Base-by-base conservation (phyloP, 2,329 filamentous ascomycete genomes). In the Colletotrichum sp. region DNA sequence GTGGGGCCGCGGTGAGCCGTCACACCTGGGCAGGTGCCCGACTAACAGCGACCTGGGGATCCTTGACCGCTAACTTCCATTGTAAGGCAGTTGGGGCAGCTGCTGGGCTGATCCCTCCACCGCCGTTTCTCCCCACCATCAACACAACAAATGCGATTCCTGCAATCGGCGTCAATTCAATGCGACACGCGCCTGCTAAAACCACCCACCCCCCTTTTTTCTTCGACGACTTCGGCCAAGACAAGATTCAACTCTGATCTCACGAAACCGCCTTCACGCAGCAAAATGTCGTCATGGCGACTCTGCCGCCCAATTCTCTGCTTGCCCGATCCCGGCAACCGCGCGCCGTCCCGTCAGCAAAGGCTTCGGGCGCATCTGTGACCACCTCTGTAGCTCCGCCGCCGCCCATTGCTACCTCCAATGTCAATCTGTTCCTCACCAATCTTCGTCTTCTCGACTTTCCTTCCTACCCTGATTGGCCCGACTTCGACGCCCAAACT, bases 371-470 rank as follows among this genome's bases (percentile, higher is more conserved):
- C 76, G 77, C 63, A 52, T n/a, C 75, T 22, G 19, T 74, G 27
- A 22, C 68, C 28, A 25, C 75, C 27, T 52, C 64, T 44, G 32
- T 57, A 75, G 57, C 82, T 25, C 70, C 82, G 63, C 80, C 82
- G 63, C 80, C 79, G 71, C 87, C 85, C 82, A 78, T 82, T 25
- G 82, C 86, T 55, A 86, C 89, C 19, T 89, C 90, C 19, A 88
- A 92, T 79, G 81, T 93, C 44, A 84, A 89, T 19, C 88, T 96
- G 13, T 97, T 98, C 82, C 87, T 98, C 68, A 95, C 93, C 44
- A 98, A 98, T 82, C 85, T 98, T 55, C 94, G 93, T 52, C 90
- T 98, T 5, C 89, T 99, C 30, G 92, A 98, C 80, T 90, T 98
- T 34, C 94, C 98, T 80, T 86, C 90, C 66, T 90, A 90, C 1